Evolutionary conservation across 1,284 basidiomycete genomes (phyloP), one percentile per base, ranked within the genome.

Genomic region (Marasmius sp.): DNA sequence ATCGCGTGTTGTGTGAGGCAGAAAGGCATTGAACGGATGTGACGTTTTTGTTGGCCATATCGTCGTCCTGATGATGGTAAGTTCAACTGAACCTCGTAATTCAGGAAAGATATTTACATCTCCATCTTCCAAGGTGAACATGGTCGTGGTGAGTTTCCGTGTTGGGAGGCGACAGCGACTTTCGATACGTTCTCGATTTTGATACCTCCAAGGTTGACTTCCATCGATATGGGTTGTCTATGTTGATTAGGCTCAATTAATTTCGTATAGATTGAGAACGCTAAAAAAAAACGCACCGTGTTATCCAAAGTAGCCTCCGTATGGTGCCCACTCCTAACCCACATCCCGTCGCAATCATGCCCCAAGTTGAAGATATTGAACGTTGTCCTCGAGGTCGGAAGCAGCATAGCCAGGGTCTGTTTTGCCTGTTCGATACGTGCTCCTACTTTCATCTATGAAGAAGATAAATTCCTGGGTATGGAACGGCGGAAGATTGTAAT

Each of bases 361-460:
- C 81, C 81, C 67, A 87, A 87, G 61, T 80, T 80, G 59, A 82
- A 77, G 18, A 87, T 75, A 54, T 87, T 86, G 71, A 84, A 80
- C 2, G 58, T 64, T 0, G 81, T 77, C 5, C 72, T 71, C 0
- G 65, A 57, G 37, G 50, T 59, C 0, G 82, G 82, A 14, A 84
- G 69, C 67, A 76, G 71, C 59, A 79, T 67, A 1, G 58, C 56
- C 48, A 84, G 67, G 0, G 79, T 76, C 20, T 67, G 58, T 62
- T 77, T 81, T 1, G 81, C 81, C 11, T 72, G 75, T 33, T 70
- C 71, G 10, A 83, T 79, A 11, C 78, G 71, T 37, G 58, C n/a
- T n/a, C n/a, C n/a, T n/a, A 61, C 80, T 82, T 54, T 75, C 64
- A 59, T 79, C 77, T 9, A 83, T 68, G 1, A 84, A 64, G 62